Evolutionary conservation across 192 early-diverging fungal species (phyloP).

Genomic region (Coemansia sp.): DNA sequence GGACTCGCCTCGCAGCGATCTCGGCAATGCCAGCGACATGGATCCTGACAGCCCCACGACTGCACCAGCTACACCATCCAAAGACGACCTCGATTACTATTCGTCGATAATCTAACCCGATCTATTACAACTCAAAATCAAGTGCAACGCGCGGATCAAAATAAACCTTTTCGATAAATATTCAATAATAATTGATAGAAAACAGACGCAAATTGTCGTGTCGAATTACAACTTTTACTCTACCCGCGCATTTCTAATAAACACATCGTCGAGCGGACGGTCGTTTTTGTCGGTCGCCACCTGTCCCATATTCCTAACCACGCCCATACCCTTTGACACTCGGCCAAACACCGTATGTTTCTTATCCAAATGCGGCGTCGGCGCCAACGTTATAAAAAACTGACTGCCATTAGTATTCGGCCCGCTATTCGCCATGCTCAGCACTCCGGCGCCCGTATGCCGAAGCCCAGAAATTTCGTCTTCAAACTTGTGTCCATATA

Average conservation of each 20-base stretch:
- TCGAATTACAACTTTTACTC: not conserved
- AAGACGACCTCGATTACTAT: not conserved
- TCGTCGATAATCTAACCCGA: not conserved
- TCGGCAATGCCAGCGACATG: conserved; percentile 27
- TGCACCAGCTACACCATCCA: not conserved
- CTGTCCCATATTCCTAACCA: conserved; percentile 73
- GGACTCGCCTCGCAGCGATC: conserved; percentile 19
- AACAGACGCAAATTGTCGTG: not conserved
- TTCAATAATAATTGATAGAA: no score
- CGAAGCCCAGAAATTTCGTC: conserved; percentile 71
- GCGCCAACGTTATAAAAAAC: conserved; percentile 69
- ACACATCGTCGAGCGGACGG: conserved; percentile 43
- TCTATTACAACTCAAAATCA: no score
- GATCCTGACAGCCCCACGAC: conserved; percentile 7
- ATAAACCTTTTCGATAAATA: no score
- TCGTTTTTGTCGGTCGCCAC: conserved; percentile 69
- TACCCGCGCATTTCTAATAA: conserved; percentile 10
- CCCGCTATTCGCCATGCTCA: conserved; percentile 97
- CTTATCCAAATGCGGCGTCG: conserved; percentile 68
- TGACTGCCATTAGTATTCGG: conserved; percentile 88
- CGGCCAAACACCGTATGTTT: conserved; percentile 97
- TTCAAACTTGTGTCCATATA: conserved; percentile 64
- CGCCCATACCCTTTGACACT: conserved; percentile 75
- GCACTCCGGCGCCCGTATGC: conserved; percentile 80
- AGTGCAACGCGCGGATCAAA: no score